Percentiles rank a stretch among this genome's conserved stretches.
phyloP scores from a whole-genome alignment of 768 basidiomycete species.

The Leucocoprinus birnbaumii region DNA sequence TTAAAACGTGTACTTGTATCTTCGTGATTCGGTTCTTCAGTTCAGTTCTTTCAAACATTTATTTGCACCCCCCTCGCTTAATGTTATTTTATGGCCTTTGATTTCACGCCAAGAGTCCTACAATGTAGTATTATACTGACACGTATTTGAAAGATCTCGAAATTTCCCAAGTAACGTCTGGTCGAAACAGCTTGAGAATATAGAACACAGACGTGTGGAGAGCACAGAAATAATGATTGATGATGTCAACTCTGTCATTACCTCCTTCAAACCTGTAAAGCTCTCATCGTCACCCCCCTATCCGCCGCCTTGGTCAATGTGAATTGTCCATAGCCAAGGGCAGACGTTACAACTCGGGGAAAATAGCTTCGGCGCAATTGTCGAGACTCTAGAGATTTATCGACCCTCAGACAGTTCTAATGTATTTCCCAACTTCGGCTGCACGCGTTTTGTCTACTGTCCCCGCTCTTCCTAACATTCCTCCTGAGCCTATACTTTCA shows the following conservation, averaged over 20 bases:
- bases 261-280: not conserved
- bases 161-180: too few relatives aligned
- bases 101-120: not conserved
- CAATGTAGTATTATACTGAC: conserved; percentile 9
- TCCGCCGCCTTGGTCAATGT: not conserved
- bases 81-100: not conserved
- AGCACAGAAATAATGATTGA: too few relatives aligned
- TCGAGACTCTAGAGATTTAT: too few relatives aligned
- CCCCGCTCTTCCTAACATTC: conserved; percentile 64
- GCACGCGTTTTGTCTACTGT: conserved; percentile 69
- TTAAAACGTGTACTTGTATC: conserved; percentile 5
- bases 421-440: conserved; percentile 87
- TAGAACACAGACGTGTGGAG: too few relatives aligned
- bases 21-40: not conserved
- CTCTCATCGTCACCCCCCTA: not conserved
- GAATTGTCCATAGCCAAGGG: not conserved
- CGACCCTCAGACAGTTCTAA: conserved; percentile 22
- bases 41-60: not conserved
- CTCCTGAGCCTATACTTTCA: conserved; percentile 54
- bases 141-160: not conserved
- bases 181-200: not conserved
- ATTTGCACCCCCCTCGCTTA: conserved; percentile 1
- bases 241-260: too few relatives aligned
- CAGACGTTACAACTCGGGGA: too few relatives aligned
- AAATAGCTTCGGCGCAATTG: too few relatives aligned